Evolutionary conservation across 2,329 filamentous ascomycete species (phyloP), one percentile per base, ranked within the genome.

Genomic region (Beauveria caledonica): DNA sequence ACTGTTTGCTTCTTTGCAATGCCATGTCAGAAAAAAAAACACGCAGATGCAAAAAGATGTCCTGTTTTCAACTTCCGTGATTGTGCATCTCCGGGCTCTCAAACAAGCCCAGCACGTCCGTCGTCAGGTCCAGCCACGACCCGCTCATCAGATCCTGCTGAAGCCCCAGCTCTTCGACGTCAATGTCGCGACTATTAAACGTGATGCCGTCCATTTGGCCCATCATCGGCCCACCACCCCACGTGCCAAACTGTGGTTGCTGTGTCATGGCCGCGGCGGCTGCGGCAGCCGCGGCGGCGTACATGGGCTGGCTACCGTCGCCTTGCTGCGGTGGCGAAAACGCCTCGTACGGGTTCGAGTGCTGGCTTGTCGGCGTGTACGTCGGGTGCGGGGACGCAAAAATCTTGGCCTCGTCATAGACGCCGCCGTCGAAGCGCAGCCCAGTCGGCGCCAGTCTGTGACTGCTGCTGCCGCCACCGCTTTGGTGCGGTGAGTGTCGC

Each of bases 171-270:
- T 83, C 76, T 25, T 82, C 84, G 78, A 92, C 87, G 64, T 92
- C 88, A 39, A 93, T 84, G 64, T 92, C 88, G 64, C 90, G 88
- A 62, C 84, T 87, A 69, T 90, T 85, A 64, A 92, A 89, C 63
- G 88, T 86, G 73, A 92, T 87, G 64, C 75, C 74, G 51, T 80
- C 75, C 63, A 76, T 73, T 58, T 69, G 74, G 8, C 71, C 70
- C 63, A 69, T 66, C 1, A 68, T 59, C 15, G 46, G 55, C 23
- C 65, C 5, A 67, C 64, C n/a, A 63, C 67, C 72, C 72, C 74
- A 1, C 66, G 61, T 52, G 71, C 66, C 23, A 49, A 60, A 60
- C 39, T 59, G 57, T 27, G 52, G 40, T 49, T 60, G 10, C 59
- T 64, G 63, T 72, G 3, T 36, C 33, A 36, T 36, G 33, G 33